A percentile compares a stretch with the other conserved stretches of the same genome.
phyloP scores from a whole-genome alignment of 2,329 filamentous ascomycete species.

The Metarhizium robertsii region DNA sequence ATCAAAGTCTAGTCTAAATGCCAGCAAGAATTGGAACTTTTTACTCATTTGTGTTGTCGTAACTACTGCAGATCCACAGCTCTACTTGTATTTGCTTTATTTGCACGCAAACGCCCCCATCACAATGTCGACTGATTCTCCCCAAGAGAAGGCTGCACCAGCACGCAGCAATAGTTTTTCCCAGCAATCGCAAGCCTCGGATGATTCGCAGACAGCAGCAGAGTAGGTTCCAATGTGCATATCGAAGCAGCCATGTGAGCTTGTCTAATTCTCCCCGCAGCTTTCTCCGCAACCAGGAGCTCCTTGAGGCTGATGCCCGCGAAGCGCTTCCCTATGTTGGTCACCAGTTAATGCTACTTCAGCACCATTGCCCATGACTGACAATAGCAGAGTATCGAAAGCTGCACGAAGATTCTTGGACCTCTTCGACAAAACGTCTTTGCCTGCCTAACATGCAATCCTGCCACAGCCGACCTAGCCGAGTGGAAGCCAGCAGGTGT shows the following conservation, averaged over 20 bases:
- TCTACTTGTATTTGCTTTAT: background rate
- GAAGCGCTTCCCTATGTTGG: constrained; percentile 87
- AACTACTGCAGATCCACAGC: background rate
- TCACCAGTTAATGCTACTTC: background rate
- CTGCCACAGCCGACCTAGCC: constrained; percentile 54
- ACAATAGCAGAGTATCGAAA: constrained; percentile 68
- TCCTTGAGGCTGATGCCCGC: constrained; percentile 87
- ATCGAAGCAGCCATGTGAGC: background rate
- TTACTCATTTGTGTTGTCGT: background rate
- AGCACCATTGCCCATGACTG: constrained; percentile 14
- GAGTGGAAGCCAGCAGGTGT: constrained; percentile 62
- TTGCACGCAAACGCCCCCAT: background rate
- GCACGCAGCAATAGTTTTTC: constrained; percentile 50
- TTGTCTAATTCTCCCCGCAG: constrained; percentile 29
- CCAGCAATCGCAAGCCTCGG: constrained; percentile 43
- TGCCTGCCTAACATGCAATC: constrained; percentile 89
- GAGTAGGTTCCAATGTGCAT: constrained; percentile 38
- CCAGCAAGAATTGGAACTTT: background rate
- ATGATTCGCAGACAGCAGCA: constrained; percentile 62
- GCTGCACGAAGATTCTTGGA: constrained; percentile 84
- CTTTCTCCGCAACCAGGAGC: constrained; percentile 82
- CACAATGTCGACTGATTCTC: constrained; percentile 27
- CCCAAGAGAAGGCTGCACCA: constrained; percentile 14
- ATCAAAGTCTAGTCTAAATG: background rate
- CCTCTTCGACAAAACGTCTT: constrained; percentile 82